Percentiles rank a stretch among this genome's conserved stretches.
phyloP scores from a whole-genome alignment of 2,329 filamentous ascomycete genomes.

The Ophiostoma sp. region DNA sequence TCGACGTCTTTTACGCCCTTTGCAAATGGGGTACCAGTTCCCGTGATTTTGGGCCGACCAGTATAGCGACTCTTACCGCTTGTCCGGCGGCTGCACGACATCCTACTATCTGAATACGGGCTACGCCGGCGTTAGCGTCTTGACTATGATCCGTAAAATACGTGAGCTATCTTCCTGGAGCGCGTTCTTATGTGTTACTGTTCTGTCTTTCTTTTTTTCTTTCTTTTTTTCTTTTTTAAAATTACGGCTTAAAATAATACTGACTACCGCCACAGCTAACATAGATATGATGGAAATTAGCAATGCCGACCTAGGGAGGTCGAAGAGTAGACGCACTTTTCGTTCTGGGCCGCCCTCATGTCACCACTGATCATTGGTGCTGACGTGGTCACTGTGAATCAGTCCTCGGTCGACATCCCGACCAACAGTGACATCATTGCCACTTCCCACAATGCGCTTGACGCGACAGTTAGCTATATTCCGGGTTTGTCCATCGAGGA shows the following conservation, averaged over 20 bases:
- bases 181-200: conserved; percentile 21
- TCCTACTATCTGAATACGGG: conserved; percentile 41
- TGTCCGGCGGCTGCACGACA: conserved; percentile 36
- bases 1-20: conserved; percentile 43
- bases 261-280: no score
- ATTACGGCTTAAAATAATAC: no score
- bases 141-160: conserved; percentile 40
- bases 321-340: conserved; percentile 47
- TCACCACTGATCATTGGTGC: conserved; percentile 47
- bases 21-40: conserved; percentile 38
- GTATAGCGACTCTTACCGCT: conserved; percentile 42
- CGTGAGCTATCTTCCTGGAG: conserved; percentile 37
- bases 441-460: conserved; percentile 8
- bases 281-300: conserved; percentile 49
- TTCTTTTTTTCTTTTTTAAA: not conserved
- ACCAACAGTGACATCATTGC: conserved; percentile 43
- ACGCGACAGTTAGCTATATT: not conserved
- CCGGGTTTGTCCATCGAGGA: not conserved
- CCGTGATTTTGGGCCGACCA: conserved; percentile 37
- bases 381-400: conserved; percentile 38
- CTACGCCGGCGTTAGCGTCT: conserved; percentile 37
- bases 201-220: no score
- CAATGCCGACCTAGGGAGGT: conserved; percentile 39
- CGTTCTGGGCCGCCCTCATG: conserved; percentile 49
- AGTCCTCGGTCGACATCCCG: conserved; percentile 39